Conservation (phyloP, 2,329 filamentous ascomycete species). For the Xylaria polymorpha region DNA sequence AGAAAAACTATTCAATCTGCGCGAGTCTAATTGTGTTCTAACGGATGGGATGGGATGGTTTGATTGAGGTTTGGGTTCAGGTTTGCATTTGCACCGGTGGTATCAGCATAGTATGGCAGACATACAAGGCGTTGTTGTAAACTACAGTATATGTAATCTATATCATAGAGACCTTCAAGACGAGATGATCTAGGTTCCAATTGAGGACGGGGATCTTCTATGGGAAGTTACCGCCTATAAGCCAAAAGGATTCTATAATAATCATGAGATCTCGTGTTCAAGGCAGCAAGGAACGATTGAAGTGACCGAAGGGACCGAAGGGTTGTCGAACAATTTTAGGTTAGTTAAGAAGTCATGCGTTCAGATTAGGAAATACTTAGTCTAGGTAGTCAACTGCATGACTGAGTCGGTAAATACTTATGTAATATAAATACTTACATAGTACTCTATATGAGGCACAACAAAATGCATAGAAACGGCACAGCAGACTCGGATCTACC, state of each 20-base stretch:
- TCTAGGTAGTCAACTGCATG: background rate
- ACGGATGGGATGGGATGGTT: no score
- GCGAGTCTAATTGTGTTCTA: background rate
- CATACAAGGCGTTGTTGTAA: conserved; percentile 22
- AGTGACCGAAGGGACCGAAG: background rate
- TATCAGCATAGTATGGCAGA: conserved; percentile 13
- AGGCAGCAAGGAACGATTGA: background rate
- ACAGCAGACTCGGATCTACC: background rate
- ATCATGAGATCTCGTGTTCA: background rate
- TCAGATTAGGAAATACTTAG: background rate
- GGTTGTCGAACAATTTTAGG: background rate
- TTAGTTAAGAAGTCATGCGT: background rate
- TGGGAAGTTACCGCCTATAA: background rate
- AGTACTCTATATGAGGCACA: background rate
- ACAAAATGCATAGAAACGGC: conserved; percentile 7
- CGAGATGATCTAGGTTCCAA: background rate
- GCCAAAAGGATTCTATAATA: background rate
- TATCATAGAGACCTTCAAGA: background rate
- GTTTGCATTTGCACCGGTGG: conserved; percentile 27
- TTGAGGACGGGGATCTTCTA: background rate
- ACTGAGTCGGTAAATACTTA: background rate
- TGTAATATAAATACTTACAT: background rate
- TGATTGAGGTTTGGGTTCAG: background rate
- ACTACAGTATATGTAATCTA: conserved; percentile 23
- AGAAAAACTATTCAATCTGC: background rate